Evolutionary conservation across 2,329 filamentous ascomycete genomes (phyloP).

Genomic region (Emmonsia crescens): DNA sequence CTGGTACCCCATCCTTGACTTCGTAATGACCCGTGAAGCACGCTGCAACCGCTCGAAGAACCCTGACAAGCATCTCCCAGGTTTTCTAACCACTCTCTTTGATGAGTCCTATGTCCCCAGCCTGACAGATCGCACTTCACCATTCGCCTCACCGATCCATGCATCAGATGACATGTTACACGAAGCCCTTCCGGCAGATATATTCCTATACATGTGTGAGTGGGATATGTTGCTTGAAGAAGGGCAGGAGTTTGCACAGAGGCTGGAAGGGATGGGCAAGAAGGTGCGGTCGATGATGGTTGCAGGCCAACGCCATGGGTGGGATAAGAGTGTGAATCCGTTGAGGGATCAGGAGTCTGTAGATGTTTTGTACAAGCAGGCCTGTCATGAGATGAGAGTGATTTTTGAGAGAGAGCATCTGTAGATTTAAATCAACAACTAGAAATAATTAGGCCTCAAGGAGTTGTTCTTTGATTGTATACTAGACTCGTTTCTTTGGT

Average conservation of each 20-base stretch:
- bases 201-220: slow-evolving; percentile 53
- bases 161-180: slow-evolving; percentile 44
- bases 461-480: not conserved
- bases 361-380: slow-evolving; percentile 33
- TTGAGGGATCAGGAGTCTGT: slow-evolving; percentile 35
- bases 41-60: slow-evolving; percentile 46
- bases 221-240: slow-evolving; percentile 58
- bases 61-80: slow-evolving; percentile 40
- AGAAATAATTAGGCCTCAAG: too few relatives aligned
- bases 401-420: slow-evolving; percentile 19
- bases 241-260: slow-evolving; percentile 37
- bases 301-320: slow-evolving; percentile 36
- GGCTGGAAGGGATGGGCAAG: slow-evolving; percentile 34
- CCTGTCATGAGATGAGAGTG: slow-evolving; percentile 33
- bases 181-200: slow-evolving; percentile 45
- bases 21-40: slow-evolving; percentile 48
- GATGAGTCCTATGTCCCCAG: slow-evolving; percentile 38
- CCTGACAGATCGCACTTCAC: slow-evolving; percentile 41
- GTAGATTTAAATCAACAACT: not conserved
- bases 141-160: slow-evolving; percentile 49
- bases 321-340: slow-evolving; percentile 40
- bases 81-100: slow-evolving; percentile 40
- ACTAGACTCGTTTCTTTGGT: too few relatives aligned
- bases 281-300: slow-evolving; percentile 37
- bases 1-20: slow-evolving; percentile 55